phyloP scores from a whole-genome alignment of 1,284 basidiomycete genomes.

The Xerocomus amazonicus region DNA sequence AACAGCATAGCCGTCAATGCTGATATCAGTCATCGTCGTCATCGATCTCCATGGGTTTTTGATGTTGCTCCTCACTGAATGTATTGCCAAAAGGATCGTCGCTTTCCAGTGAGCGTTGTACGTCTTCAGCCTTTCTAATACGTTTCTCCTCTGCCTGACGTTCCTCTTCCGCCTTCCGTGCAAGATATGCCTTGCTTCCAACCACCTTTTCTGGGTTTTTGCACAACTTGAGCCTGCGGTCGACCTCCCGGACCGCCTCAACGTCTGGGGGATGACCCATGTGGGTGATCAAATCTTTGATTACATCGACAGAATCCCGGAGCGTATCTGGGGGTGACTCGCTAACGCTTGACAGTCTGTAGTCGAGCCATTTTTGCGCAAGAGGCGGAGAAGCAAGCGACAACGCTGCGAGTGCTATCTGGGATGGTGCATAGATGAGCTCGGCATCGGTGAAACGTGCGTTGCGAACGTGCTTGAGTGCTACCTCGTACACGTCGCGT shows the following conservation, averaged over 20 bases:
- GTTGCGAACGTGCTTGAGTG: conserved; percentile 59
- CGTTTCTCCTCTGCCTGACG: conserved; percentile 62
- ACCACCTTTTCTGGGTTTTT: conserved; percentile 93
- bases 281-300: conserved; percentile 55
- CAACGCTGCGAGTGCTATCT: conserved; percentile 88
- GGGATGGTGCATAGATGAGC: conserved; percentile 87
- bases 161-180: conserved; percentile 63
- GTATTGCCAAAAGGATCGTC: conserved; percentile 67
- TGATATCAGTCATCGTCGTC: conserved; percentile 42
- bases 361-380: conserved; percentile 59
- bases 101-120: conserved; percentile 45
- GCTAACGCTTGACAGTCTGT: conserved; percentile 41
- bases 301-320: conserved; percentile 43
- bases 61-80: conserved; percentile 35
- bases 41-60: conserved; percentile 39
- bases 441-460: conserved; percentile 90
- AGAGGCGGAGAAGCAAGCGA: conserved; percentile 61
- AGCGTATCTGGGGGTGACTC: conserved; percentile 30
- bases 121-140: conserved; percentile 57
- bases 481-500: conserved; percentile 53
- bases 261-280: conserved; percentile 68
- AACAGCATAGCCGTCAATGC: neutral
- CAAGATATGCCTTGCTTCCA: conserved; percentile 75
- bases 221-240: conserved; percentile 78
- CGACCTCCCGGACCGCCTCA: conserved; percentile 83